phyloP scores from a whole-genome alignment of 2,329 filamentous ascomycete genomes.

The Thielaviopsis musarum region DNA sequence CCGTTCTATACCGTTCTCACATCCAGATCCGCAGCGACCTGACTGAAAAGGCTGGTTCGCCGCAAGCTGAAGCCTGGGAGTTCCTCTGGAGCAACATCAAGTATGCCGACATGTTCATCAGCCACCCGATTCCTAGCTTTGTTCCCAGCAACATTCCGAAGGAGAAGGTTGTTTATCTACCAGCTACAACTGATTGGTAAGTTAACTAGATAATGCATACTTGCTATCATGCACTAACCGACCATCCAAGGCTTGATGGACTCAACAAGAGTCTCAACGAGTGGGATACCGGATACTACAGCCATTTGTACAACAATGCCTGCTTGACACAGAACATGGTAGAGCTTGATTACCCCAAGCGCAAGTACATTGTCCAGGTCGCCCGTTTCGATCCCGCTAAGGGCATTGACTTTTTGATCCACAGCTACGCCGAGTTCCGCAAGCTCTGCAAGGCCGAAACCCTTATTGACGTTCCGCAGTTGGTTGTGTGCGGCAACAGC shows the following conservation, averaged over 20 bases:
- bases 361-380: constrained; percentile 62
- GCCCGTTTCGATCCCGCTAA: constrained; percentile 74
- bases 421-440: constrained; percentile 58
- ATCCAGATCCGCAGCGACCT: constrained; percentile 70
- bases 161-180: constrained; percentile 56
- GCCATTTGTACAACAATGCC: constrained; percentile 51
- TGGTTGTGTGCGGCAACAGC: constrained; percentile 63
- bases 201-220: constrained; percentile 14
- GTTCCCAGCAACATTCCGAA: constrained; percentile 51
- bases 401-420: constrained; percentile 61
- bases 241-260: constrained; percentile 40
- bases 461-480: constrained; percentile 43
- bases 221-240: constrained; percentile 14
- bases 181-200: constrained; percentile 65
- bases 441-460: constrained; percentile 37
- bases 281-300: constrained; percentile 58
- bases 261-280: constrained; percentile 57
- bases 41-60: constrained; percentile 41
- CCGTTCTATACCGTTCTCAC: constrained; percentile 66
- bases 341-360: constrained; percentile 38
- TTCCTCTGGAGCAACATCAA: constrained; percentile 60
- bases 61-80: constrained; percentile 58
- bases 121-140: constrained; percentile 61
- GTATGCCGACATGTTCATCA: constrained; percentile 61
- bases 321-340: constrained; percentile 44